Evolutionary conservation across 805 yeast genomes (phyloP), one percentile per base, ranked within the genome.

Genomic region (Zygoascus bituminiphila): DNA sequence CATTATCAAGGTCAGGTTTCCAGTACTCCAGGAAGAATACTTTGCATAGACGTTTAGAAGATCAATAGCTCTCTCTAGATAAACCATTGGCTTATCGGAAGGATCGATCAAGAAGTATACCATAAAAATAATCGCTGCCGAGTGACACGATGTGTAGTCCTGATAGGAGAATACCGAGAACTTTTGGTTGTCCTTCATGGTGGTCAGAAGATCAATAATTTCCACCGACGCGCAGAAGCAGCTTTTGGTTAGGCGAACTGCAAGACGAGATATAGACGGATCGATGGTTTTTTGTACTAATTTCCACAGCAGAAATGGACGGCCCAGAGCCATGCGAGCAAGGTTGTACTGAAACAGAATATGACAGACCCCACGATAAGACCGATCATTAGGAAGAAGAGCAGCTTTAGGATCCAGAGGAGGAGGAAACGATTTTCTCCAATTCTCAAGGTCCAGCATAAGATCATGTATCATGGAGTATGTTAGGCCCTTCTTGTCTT

Each of bases 271-370:
- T 5, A 39, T 22, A 8, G 42, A 22, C 15, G 42, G 23, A 14
- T 39, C 42, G 22, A 31, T 19, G 10, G n/a, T 31, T 9, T 14
- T 9, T 25, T 43, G 21, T 10, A 23, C 17, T 3, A 43, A 26
- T 33, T 31, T 25, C 38, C 24, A 22, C 14, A 43, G 36, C 22
- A 43, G 22, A 31, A 43, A 43, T 22, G 46, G 46, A 5, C 46
- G 33, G 5, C 46, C 46, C 6, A 43, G 26, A 6, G 46, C 46
- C 15, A 43, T 43, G 6, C 46, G 38, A 4, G 46, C 46, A n/a
- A 43, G n/a, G 7, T 24, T 19, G 39, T 43, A 43, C 15, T 26
- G 38, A 23, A 43, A 43, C 5, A 22, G 24, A 19, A 43, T 43
- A 20, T 43, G 46, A 9, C 19, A n/a, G 7, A 31, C 12, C n/a